Percentiles rank a stretch among this genome's conserved stretches.
These are phyloP conservation scores for Nematodospora anomalae DNA, from an alignment of 1,139 yeast genomes.

Conservation along the genomic window DNA sequence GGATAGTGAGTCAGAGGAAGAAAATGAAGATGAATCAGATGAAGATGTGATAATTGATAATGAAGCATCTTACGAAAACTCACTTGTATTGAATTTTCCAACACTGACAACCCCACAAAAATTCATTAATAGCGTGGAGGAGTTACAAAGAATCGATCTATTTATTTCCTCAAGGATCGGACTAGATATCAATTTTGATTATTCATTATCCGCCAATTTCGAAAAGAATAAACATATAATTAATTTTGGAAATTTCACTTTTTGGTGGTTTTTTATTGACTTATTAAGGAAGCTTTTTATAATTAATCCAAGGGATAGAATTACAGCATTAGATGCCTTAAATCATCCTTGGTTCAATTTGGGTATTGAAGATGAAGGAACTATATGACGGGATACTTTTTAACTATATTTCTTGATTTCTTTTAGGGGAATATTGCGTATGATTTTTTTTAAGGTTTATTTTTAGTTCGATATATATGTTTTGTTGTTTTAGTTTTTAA, in stretches of 20 bases:
- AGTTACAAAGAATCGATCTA: conserved; percentile 52
- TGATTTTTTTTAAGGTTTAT: neutral
- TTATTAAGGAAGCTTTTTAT: conserved; percentile 59
- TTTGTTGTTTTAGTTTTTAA: conserved; percentile 1
- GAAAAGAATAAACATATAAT: conserved; percentile 41
- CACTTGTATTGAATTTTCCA: conserved; percentile 37
- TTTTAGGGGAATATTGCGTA: neutral
- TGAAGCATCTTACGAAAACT: conserved; percentile 25
- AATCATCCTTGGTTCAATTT: conserved; percentile 75
- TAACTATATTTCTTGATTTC: neutral
- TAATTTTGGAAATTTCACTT: conserved; percentile 56
- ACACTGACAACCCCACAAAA: conserved; percentile 41
- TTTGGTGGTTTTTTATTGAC: conserved; percentile 78
- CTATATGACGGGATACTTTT: conserved; percentile 20
- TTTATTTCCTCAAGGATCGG: conserved; percentile 44
- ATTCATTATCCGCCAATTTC: conserved; percentile 42
- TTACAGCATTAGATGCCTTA: conserved; percentile 68
- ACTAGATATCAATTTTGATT: conserved; percentile 41
- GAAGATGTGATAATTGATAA: conserved; percentile 34
- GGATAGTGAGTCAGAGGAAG: conserved; percentile 17
- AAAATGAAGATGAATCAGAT: conserved; percentile 15
- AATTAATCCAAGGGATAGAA: conserved; percentile 62
- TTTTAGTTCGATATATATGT: neutral
- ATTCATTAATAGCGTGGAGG: conserved; percentile 52
- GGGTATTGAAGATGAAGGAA: conserved; percentile 80